Evolutionary conservation across 2,329 filamentous ascomycete species (phyloP).

Genomic region (Fusarium nodosum): DNA sequence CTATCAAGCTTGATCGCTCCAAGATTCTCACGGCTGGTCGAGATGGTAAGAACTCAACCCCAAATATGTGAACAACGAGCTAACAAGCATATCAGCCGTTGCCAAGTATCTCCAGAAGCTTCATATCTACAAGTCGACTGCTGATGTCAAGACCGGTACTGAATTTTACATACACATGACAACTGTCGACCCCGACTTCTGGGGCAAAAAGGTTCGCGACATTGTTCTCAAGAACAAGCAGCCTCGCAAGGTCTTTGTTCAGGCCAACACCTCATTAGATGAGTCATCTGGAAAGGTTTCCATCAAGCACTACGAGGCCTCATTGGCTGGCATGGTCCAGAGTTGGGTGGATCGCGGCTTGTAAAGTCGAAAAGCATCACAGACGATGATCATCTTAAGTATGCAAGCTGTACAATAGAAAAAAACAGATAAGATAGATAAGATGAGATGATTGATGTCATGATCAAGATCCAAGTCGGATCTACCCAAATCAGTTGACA

Average conservation of each 20-base stretch:
- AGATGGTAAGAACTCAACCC: constrained; percentile 61
- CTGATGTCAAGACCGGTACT: constrained; percentile 82
- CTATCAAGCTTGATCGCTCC: constrained; percentile 83
- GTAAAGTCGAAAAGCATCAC: constrained; percentile 50
- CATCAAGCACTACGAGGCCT: constrained; percentile 89
- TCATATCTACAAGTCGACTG: constrained; percentile 92
- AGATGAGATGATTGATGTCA: constrained; percentile 20
- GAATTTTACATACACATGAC: constrained; percentile 89
- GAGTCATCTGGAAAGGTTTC: constrained; percentile 76
- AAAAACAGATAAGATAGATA: constrained; percentile 17
- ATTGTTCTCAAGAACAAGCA: constrained; percentile 82
- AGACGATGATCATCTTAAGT: constrained; percentile 8
- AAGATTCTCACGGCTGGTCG: constrained; percentile 89
- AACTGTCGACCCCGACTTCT: constrained; percentile 83
- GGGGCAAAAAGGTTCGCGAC: constrained; percentile 82
- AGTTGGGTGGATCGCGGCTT: constrained; percentile 78
- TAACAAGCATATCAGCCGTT: constrained; percentile 68
- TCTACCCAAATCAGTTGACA: constrained; percentile 6
- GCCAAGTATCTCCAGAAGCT: constrained; percentile 90
- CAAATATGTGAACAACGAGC: constrained; percentile 15
- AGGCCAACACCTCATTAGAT: constrained; percentile 87
- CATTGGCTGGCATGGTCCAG: constrained; percentile 83
- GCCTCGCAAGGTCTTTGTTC: constrained; percentile 91
- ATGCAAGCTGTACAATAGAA: constrained; percentile 38
- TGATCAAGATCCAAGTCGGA: not conserved